Base-by-base conservation (phyloP, 2,329 filamentous ascomycete species). In the Fusarium keratoplasticum region DNA sequence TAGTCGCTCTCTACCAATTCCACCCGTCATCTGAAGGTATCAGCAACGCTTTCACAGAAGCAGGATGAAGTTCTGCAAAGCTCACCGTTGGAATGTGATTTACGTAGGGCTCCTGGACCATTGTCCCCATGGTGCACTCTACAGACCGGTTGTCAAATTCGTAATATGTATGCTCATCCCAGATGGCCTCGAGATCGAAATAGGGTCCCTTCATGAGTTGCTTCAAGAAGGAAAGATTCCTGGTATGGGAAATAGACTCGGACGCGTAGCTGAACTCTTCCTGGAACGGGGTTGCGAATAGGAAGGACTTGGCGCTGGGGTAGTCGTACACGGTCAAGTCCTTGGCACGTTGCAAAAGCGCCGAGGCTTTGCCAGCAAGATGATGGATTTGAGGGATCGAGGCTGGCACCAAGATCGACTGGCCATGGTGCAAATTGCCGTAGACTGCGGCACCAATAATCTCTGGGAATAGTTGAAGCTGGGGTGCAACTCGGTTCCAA, bases 91-190 rank as follows among this genome's bases (percentile, higher is more conserved):
- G 91, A 6, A 94, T 86, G 79, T 95, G 92, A 78, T 95, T 95
- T 2, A 95, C 93, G 76, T 95, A 95, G 3, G 93, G 93, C 79
- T 94, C 90, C 59, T 91, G 87, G 2, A 95, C 92, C 93, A 95
- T 95, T 0, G 93, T 95, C 86, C 86, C 87, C 93, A 95, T 95
- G 0, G 93, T 95, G 72, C 90, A 88, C 72, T 90, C 90, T 0
- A 94, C 92, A 4, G 89, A 90, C 16, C 92, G 87, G 67, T 91
- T 89, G 2, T 81, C 89, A 78, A 96, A 95, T 79, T 95, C 92
- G 73, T 88, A 92, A 55, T 87, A 86, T 0, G 91, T 93, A 80
- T 95, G 93, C 80, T 95, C 92, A 8, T 95, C 92, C 92, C 93
- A 96, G 55, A 95, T 91, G 2, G 87, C 87, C 79, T 95, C 93